A percentile compares a stretch with the other conserved stretches of the same genome.
These are phyloP conservation scores for Trichoderma sp. DNA, from an alignment of 2,329 filamentous ascomycete species.

Conservation along the genomic window DNA sequence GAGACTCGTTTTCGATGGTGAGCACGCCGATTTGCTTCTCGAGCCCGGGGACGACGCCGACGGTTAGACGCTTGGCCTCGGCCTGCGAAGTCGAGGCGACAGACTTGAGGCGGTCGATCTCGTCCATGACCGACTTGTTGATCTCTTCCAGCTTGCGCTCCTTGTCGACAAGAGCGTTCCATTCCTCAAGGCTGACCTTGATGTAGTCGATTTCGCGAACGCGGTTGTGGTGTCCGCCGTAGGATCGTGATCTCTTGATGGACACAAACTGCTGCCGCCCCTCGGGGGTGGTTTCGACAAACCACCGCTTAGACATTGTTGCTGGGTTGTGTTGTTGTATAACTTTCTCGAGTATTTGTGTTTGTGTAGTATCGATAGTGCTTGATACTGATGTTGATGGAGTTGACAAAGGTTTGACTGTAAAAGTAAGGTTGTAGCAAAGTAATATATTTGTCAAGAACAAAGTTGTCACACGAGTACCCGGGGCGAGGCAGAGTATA, in stretches of 20 bases:
- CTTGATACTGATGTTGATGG: not conserved
- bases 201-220: slow-evolving; percentile 36
- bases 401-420: not conserved
- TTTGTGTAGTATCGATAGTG: slow-evolving; percentile 7
- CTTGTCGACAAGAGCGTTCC: slow-evolving; percentile 36
- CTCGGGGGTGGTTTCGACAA: slow-evolving; percentile 35
- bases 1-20: slow-evolving; percentile 38
- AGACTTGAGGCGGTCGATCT: slow-evolving; percentile 36
- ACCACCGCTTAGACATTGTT: slow-evolving; percentile 38
- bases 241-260: slow-evolving; percentile 40
- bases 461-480: not conserved
- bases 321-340: not conserved
- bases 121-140: slow-evolving; percentile 34
- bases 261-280: slow-evolving; percentile 38
- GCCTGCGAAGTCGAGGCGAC: slow-evolving; percentile 35
- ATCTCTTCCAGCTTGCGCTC: slow-evolving; percentile 36
- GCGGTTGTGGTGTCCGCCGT: slow-evolving; percentile 32
- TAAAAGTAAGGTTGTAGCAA: not conserved
- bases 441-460: not conserved
- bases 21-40: slow-evolving; percentile 38
- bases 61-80: slow-evolving; percentile 35
- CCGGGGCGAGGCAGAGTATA: not conserved
- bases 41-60: slow-evolving; percentile 36
- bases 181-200: slow-evolving; percentile 37
- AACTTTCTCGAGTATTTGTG: not conserved